Conservation (phyloP, 2,329 filamentous ascomycete species). For the Dothideomycetes sp. region DNA sequence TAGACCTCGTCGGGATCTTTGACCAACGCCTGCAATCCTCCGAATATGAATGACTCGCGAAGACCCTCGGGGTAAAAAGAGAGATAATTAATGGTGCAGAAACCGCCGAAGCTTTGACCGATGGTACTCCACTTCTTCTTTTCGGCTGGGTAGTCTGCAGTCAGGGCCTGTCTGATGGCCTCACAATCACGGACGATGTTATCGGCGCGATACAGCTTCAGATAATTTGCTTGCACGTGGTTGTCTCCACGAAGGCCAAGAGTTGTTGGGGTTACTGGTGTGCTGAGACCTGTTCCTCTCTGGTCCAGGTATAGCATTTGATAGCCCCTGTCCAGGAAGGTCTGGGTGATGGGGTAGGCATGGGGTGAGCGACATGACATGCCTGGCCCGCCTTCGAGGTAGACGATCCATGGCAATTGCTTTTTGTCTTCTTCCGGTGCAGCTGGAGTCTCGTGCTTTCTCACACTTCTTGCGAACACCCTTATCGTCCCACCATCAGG, state of each 20-base stretch:
- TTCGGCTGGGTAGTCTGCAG: conserved; percentile 51
- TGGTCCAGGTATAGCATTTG: conserved; percentile 81
- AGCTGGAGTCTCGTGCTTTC: conserved; percentile 53
- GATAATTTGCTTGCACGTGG: conserved; percentile 63
- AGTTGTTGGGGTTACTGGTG: conserved; percentile 63
- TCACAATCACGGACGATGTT: conserved; percentile 85
- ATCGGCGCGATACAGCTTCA: conserved; percentile 79
- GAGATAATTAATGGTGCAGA: conserved; percentile 73
- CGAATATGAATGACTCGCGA: conserved; percentile 71
- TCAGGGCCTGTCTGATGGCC: conserved; percentile 67
- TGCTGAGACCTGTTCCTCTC: conserved; percentile 77
- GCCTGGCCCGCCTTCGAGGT: conserved; percentile 78
- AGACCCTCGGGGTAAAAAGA: conserved; percentile 68
- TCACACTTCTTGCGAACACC: conserved; percentile 67
- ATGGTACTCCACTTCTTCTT: conserved; percentile 75
- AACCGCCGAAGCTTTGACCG: conserved; percentile 88
- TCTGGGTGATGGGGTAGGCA: conserved; percentile 57
- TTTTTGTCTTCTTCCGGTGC: conserved; percentile 35
- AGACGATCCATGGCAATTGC: conserved; percentile 53
- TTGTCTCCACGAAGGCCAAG: conserved; percentile 53
- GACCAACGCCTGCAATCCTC: conserved; percentile 70
- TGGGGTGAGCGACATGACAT: conserved; percentile 67
- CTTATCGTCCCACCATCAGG: conserved; percentile 49
- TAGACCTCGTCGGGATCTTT: conserved; percentile 67
- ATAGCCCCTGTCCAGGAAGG: conserved; percentile 68